Percentiles rank a stretch among this genome's conserved stretches.
Evolutionary conservation across 495 filamentous ascomycete species (phyloP).

Genomic region (Geoglossum glabrum): DNA sequence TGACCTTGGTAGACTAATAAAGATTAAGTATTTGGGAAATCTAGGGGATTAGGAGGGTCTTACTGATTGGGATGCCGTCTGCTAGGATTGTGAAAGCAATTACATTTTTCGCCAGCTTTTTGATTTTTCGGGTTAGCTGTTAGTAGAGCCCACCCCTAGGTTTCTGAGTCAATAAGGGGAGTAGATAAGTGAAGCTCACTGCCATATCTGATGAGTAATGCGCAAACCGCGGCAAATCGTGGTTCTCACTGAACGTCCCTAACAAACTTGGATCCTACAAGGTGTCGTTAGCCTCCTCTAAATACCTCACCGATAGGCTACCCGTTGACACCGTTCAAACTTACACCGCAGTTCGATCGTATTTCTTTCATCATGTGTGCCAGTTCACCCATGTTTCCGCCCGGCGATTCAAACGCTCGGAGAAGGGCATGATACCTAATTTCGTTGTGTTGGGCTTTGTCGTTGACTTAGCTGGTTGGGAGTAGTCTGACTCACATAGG

Average conservation of each 20-base stretch:
- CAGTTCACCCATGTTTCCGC: conserved; percentile 35
- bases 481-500: conserved; percentile 28
- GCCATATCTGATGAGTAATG: conserved; percentile 29
- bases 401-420: conserved; percentile 37
- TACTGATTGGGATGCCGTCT: conserved; percentile 42
- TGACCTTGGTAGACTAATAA: conserved; percentile 39
- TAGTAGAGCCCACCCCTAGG: not conserved
- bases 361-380: conserved; percentile 37
- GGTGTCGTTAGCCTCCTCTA: too few species aligned
- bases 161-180: not conserved
- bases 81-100: conserved; percentile 51
- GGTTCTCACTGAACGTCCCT: conserved; percentile 63
- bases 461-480: not conserved
- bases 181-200: conserved; percentile 7
- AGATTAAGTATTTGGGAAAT: conserved; percentile 10
- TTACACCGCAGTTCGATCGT: conserved; percentile 24
- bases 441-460: not conserved
- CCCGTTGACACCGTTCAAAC: not conserved
- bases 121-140: not conserved
- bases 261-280: conserved; percentile 27
- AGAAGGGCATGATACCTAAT: conserved; percentile 37
- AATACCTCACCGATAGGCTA: too few species aligned
- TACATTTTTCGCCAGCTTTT: conserved; percentile 40
- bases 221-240: conserved; percentile 51
- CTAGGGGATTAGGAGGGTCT: not conserved